A percentile compares a stretch with the other conserved stretches of the same genome.
phyloP scores from a whole-genome alignment of 768 basidiomycete species.

The Auriscalpium vulgare region DNA sequence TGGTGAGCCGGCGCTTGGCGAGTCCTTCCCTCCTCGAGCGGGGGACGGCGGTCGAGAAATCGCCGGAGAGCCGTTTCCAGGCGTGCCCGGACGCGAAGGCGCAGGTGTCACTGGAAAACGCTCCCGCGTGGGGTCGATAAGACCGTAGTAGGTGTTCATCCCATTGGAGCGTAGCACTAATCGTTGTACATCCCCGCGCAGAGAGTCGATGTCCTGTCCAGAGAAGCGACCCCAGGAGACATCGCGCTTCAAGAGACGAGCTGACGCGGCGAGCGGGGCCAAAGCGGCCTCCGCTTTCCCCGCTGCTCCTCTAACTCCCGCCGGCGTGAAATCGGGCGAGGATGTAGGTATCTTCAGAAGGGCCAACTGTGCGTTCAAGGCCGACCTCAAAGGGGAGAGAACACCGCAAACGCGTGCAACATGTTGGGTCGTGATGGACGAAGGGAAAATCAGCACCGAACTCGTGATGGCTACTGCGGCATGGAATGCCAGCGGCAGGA shows the following conservation, averaged over 20 bases:
- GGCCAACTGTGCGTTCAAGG: slow-evolving; percentile 37
- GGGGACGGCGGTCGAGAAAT: slow-evolving; percentile 8
- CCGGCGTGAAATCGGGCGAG: slow-evolving; percentile 31
- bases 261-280: slow-evolving; percentile 41
- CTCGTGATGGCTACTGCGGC: slow-evolving; percentile 44
- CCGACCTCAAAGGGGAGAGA: slow-evolving; percentile 38
- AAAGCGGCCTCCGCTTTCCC: slow-evolving; percentile 40
- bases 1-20: slow-evolving; percentile 6
- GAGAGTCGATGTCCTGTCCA: slow-evolving; percentile 43
- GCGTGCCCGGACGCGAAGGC: slow-evolving; percentile 6
- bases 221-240: slow-evolving; percentile 52
- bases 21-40: neutral
- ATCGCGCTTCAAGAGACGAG: slow-evolving; percentile 48
- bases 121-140: slow-evolving; percentile 58
- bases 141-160: slow-evolving; percentile 48
- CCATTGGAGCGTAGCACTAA: slow-evolving; percentile 55
- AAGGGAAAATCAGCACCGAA: slow-evolving; percentile 54
- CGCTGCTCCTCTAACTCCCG: slow-evolving; percentile 27
- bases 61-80: slow-evolving; percentile 1
- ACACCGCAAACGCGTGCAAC: slow-evolving; percentile 40
- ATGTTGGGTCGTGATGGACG: slow-evolving; percentile 53
- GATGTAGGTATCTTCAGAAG: slow-evolving; percentile 38
- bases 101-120: slow-evolving; percentile 29
- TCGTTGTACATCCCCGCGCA: slow-evolving; percentile 43
- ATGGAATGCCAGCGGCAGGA: slow-evolving; percentile 55